Base-by-base conservation (phyloP, 352 stramenopile genomes). In the Globisporangium cederbergense region DNA sequence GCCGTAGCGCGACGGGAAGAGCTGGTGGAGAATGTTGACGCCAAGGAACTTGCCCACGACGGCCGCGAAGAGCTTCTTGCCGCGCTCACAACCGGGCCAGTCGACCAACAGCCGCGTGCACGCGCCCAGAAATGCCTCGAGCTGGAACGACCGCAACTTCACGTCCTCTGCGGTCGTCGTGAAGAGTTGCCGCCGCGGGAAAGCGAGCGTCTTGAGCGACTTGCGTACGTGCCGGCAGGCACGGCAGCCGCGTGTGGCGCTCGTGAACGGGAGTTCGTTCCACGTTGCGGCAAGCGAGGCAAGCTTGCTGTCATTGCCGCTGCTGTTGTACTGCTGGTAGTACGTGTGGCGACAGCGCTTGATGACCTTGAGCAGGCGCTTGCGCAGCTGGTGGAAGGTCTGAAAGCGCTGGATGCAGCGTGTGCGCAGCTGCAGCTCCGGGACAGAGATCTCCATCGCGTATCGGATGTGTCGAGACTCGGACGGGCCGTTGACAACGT, bases 391-490 rank as follows among this genome's bases (percentile, higher is more conserved):
- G 57, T 75, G 79, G 61, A 84, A 91, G 65, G 61, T 79, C 60
- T 75, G 77, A 60, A 86, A 91, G 22, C 81, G 79, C 67, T 88
- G 74, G 32, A 79, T 85, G 59, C 71, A 78, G 16, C 73, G 74
- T 30, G 78, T 62, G 2, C 74, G 74, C 20, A 91, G 68, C 43
- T 83, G 64, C 20, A 88, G 64, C 50, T 83, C 72, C 0, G 72
- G 64, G 2, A 79, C 63, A 0, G 67, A 56, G 34, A 91, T 61
- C 38, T 87, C 76, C 81, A 91, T 91, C 20, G 78, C 79, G 64
- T 91, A 91, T 18, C 79, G 80, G 49, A 89, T 69, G 59, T 89
- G 78, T 9, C 76, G 76, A 13, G 69, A 67, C 56, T 77, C 72
- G 0, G 81, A 86, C 4, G 79, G 68, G 5, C 81, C 79, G 40